A percentile compares a stretch with the other conserved stretches of the same genome.
phyloP scores from a whole-genome alignment of 495 filamentous ascomycete species.

The Cercophora scortea region DNA sequence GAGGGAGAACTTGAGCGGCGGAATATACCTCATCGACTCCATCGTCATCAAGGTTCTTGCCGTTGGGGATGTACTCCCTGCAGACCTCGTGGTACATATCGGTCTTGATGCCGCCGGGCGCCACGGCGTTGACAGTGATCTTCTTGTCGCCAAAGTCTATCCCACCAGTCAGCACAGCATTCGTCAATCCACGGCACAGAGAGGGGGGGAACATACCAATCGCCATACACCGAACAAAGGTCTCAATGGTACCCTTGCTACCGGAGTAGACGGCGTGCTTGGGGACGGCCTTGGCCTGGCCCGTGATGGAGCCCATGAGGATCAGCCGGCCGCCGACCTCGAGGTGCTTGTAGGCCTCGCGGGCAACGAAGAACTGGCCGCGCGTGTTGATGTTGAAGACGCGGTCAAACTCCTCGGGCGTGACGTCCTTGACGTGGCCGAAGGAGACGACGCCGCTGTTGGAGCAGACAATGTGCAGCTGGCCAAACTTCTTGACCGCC shows the following conservation, averaged over 20 bases:
- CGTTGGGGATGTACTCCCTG: constrained; percentile 56
- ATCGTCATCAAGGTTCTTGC: constrained; percentile 37
- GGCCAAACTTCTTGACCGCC: constrained; percentile 52
- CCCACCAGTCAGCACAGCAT: neutral
- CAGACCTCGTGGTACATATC: constrained; percentile 63
- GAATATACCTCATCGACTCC: constrained; percentile 20
- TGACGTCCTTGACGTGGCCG: constrained; percentile 61
- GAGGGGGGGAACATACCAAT: constrained; percentile 11
- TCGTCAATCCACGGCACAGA: neutral
- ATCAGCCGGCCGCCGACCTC: constrained; percentile 54
- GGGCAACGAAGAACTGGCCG: constrained; percentile 76
- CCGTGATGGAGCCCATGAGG: constrained; percentile 57
- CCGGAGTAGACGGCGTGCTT: constrained; percentile 52
- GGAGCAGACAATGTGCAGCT: constrained; percentile 65
- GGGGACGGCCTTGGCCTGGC: constrained; percentile 52
- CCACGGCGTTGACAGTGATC: constrained; percentile 60
- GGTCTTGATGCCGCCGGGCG: constrained; percentile 60
- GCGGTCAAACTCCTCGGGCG: constrained; percentile 65
- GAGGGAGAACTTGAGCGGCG: no score
- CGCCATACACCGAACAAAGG: constrained; percentile 28
- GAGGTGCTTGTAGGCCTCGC: constrained; percentile 58
- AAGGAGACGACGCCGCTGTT: constrained; percentile 61
- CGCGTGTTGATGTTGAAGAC: constrained; percentile 73
- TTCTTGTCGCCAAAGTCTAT: constrained; percentile 32
- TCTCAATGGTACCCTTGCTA: constrained; percentile 30